A percentile compares a stretch with the other conserved stretches of the same genome.
These are phyloP conservation scores for Fusarium secorum DNA, from an alignment of 2,329 filamentous ascomycete species.

Conservation along the genomic window DNA sequence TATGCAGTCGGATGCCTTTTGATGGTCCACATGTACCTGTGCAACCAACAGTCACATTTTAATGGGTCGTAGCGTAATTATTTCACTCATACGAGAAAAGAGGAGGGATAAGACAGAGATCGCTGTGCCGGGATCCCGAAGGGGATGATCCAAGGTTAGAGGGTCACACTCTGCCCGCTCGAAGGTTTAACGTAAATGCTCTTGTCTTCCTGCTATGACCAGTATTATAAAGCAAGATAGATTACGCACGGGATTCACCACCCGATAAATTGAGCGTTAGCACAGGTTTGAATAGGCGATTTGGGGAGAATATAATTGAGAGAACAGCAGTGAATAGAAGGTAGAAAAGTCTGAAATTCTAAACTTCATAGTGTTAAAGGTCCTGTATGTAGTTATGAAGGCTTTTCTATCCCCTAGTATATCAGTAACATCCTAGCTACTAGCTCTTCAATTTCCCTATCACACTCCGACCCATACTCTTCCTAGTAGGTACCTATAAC, in stretches of 20 bases:
- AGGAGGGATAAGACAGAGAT: background rate
- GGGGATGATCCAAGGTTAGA: background rate
- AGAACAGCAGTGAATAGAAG: background rate
- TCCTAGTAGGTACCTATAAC: no score
- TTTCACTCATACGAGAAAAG: background rate
- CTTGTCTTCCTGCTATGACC: accelerated
- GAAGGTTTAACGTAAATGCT: background rate
- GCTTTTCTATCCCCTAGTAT: background rate
- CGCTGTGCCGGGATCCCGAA: background rate
- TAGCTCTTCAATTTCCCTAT: background rate
- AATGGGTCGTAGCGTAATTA: background rate
- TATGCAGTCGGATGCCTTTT: background rate
- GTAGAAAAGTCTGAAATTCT: background rate
- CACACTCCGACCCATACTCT: background rate
- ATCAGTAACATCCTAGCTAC: background rate
- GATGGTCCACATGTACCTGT: background rate
- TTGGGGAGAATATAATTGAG: no score
- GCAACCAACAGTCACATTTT: background rate
- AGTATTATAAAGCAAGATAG: no score
- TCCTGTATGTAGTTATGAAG: background rate
- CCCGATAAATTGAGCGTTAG: no score
- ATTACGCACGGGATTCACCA: no score
- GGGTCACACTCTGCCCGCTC: background rate
- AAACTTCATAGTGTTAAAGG: background rate
- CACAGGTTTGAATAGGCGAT: no score